phyloP scores from a whole-genome alignment of 2,329 filamentous ascomycete genomes.

The Clonostachys solani region DNA sequence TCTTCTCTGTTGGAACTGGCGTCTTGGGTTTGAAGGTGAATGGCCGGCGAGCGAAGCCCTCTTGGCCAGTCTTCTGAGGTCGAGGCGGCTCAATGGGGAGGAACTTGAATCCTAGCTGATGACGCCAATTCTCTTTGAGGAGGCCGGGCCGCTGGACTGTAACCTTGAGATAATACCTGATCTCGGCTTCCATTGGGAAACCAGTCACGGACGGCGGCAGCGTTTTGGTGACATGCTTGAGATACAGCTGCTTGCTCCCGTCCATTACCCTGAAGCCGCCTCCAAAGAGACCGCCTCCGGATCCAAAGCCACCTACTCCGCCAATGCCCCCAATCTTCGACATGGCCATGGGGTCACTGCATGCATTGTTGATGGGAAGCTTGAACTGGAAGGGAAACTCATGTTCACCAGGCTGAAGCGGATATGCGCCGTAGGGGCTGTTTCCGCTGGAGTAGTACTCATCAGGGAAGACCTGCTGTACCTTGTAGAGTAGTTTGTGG shows the following conservation, averaged over 20 bases:
- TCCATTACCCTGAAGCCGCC: slow-evolving; percentile 57
- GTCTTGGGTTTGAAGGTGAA: slow-evolving; percentile 48
- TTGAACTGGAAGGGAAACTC: slow-evolving; percentile 78
- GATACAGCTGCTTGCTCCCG: slow-evolving; percentile 56
- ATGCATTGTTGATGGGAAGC: slow-evolving; percentile 72
- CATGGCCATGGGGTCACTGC: slow-evolving; percentile 50
- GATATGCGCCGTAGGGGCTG: slow-evolving; percentile 43
- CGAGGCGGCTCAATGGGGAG: slow-evolving; percentile 89
- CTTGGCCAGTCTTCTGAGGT: slow-evolving; percentile 60
- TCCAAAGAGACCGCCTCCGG: slow-evolving; percentile 39
- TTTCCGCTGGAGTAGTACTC: slow-evolving; percentile 34
- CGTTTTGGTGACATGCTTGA: slow-evolving; percentile 75
- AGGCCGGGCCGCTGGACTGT: slow-evolving; percentile 85
- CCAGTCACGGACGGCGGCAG: slow-evolving; percentile 87
- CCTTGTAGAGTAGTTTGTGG: slow-evolving; percentile 72
- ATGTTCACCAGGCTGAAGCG: slow-evolving; percentile 65
- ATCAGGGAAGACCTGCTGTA: slow-evolving; percentile 68
- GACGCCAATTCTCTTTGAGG: slow-evolving; percentile 84
- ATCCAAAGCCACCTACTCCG: slow-evolving; percentile 46
- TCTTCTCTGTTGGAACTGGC: slow-evolving; percentile 29
- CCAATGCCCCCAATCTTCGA: slow-evolving; percentile 47
- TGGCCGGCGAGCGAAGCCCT: slow-evolving; percentile 77
- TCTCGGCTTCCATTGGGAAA: slow-evolving; percentile 82
- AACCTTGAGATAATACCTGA: slow-evolving; percentile 93
- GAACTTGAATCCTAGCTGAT: slow-evolving; percentile 70